Evolutionary conservation across 176 grass and related monocot genomes (phyloP), one percentile per base, ranked within the genome.

Genomic region (Dactylis glomerata): DNA sequence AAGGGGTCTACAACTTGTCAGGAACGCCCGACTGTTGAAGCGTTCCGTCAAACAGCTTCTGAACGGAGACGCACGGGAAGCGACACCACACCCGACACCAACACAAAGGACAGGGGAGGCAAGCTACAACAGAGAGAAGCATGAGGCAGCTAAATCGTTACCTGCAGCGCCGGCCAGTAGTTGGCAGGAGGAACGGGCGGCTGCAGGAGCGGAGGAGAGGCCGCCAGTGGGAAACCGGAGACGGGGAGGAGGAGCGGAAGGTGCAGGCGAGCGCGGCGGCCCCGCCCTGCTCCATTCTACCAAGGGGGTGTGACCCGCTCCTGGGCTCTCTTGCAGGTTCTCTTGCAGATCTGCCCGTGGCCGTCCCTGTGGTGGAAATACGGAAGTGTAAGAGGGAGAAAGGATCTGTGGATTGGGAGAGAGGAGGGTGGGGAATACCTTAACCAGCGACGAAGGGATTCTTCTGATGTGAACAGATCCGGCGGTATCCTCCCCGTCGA

Each of bases 261-360:
- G 75, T 72, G 85, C 61, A 87, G 68, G 76, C 65, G 69, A 91
- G 76, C 40, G 33, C 45, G 32, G 88, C 61, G 62, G 72, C 81
- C 22, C 52, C 81, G 61, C 85, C 81, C 62, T 76, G 84, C 81
- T 88, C 89, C 89, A 91, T 88, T 71, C 69, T 47, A 78, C 73
- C 73, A 51, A 56, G 68, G 57, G 10, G 54, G 90, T 36, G 91
- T 90, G 9, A 87, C 72, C 45, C 42, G 31, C 45, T 33, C 45
- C 72, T 6, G 34, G 33, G 28, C n/a, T 73, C 30, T 9, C 27
- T 1, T 1, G 62, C 15, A 8, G 62, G 30, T 8, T 33, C 16
- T n/a, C n/a, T n/a, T n/a, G n/a, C n/a, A n/a, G n/a, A n/a, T n/a
- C n/a, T n/a, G n/a, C n/a, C n/a, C n/a, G n/a, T n/a, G n/a, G n/a